Base-by-base conservation (phyloP, 2,329 filamentous ascomycete genomes). In the Epichloe gansuensis region DNA sequence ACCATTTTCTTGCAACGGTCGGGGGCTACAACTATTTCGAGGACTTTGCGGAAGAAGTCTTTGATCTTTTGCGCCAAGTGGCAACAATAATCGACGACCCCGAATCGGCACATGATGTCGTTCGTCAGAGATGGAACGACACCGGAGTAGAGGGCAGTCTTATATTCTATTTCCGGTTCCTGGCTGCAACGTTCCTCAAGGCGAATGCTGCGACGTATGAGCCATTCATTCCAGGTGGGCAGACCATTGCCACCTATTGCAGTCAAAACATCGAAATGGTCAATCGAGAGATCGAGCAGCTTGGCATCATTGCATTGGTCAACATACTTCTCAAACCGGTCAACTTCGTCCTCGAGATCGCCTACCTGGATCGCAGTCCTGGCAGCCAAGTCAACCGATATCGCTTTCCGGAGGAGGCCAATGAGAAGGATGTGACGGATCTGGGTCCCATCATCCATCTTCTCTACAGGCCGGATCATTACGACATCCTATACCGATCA, bases 401-500 rank as follows among this genome's bases (percentile, higher is more conserved):
- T 64, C 76, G 77, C 23, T 80, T 85, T 60, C 82, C 76, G 3
- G 73, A 78, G 25, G 77, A 77, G 43, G 70, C 72, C 13, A 74
- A 73, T 51, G 65, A 62, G 3, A 71, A 74, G 51, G 71, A 74
- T 50, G 60, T 66, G 43, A 66, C 68, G 15, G 62, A 64, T 1
- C 61, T 76, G 0, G 75, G 72, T 0, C 73, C 75, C 27, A 73
- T 78, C 35, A 78, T 84, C 38, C 73, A 80, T 58, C 71, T 77
- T 54, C 76, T 75, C 63, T 90, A 71, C 77, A 82, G 72, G 64
- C 94, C 73, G 42, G 89, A 88, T 54, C 93, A 97, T 68, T 98
- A 97, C 67, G 93, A 97, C 67, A 83, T 98, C 55, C 76, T 97
- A 36, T 98, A 98, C 73, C 83, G 81, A 64, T 72, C 75, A 51